Base-by-base conservation (phyloP, 768 basidiomycete species). In the Rubroboletus satanas region DNA sequence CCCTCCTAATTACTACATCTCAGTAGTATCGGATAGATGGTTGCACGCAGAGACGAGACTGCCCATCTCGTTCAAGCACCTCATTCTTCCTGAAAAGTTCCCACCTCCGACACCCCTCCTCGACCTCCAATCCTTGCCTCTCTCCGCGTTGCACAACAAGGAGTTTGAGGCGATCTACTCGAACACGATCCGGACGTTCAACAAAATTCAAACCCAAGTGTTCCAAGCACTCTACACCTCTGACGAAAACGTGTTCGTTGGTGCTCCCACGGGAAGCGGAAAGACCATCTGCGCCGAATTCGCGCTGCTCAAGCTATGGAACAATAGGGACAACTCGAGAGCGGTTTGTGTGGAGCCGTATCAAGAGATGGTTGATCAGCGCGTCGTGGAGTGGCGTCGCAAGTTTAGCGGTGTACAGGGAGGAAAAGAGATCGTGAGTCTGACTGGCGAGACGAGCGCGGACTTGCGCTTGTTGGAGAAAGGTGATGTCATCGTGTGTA, bases 211-310 rank as follows among this genome's bases (percentile, higher is more conserved):
- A 69, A 98, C 93, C 0, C 97, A 98, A 72, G 95, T 97, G 43
- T 98, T 99, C 87, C 94, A 98, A 63, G 95, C 96, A 0, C 78
- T 99, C 0, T 99, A 98, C 70, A 93, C 91, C 0, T 87, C 93
- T 0, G 95, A 98, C 64, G 97, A 98, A 66, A 98, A 96, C 63
- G 88, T 96, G 39, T 95, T 98, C 66, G 85, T 99, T 53, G 95
- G 94, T 18, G 97, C 96, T 0, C 96, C 97, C 0, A 94, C 97
- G 0, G 96, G 97, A 23, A 93, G 90, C 48, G 96, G 97, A 12
- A 98, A 99, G 79, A 98, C 96, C 0, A 88, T 98, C 39, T 96
- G 93, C 61, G 97, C 95, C 0, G 97, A 99, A 69, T 96, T 98
- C 56, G 97, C 97, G 0, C 75, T 99, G 14, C 75, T 99, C 45